Base-by-base conservation (phyloP, 805 yeast genomes). In the Yamadazyma akitaensis region DNA sequence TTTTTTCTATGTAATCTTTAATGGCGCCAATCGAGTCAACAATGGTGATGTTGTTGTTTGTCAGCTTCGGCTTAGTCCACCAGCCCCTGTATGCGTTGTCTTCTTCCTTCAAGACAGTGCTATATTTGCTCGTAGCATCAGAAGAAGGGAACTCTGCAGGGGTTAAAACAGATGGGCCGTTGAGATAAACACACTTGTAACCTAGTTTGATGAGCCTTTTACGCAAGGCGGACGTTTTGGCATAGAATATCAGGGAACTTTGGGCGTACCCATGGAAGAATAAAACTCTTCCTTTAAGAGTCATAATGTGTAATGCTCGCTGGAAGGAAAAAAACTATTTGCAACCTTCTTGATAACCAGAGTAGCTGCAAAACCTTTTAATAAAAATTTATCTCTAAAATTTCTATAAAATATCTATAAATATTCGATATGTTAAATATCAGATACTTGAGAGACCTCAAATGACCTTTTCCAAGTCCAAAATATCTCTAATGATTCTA, bases 211-310 rank as follows among this genome's bases (percentile, higher is more conserved):
- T 76, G 49, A 94, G 68, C 37, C 82, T 77, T 58, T 94, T 92
- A 52, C 98, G 76, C 24, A 92, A 75, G 2, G 96, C 97, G 1
- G 96, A 83, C 0, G 97, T 84, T 64, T 94, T 92, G 55, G 85
- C 88, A 45, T 95, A 85, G 67, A 92, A 92, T 12, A 84, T 75
- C 36, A 84, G 76, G 6, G 92, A 92, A 51, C 83, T 85, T 72
- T 92, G 96, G 13, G 91, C 81, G 64, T 83, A 90, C 0, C 99
- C 98, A 54, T 92, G 99, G 25, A 94, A 70, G 65, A 94, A 92
- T n/a, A 92, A 71, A 24, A 92, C 73, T 55, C 82, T 82, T 11
- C 72, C 76, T 38, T 63, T 66, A 13, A 11, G 10, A 37, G 40
- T 33, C 31, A 40, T 12, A 10, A 30, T 30, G 38, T 21, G 33